Base-by-base conservation (phyloP, 169 alveolate genomes). In the Eimeria sp. region DNA sequence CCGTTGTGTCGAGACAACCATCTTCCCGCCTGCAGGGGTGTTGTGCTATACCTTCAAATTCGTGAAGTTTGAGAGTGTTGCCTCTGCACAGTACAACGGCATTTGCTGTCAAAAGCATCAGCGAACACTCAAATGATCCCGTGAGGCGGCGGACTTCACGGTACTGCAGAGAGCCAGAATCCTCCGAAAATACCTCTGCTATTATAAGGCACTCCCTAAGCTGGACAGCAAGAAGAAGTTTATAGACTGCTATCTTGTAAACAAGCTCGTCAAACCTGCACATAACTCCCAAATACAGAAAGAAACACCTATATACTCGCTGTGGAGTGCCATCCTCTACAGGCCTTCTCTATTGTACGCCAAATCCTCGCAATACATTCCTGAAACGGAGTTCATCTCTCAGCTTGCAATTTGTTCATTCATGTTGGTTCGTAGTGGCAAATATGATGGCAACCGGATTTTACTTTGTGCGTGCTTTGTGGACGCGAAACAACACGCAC, bases 161-260 rank as follows among this genome's bases (percentile, higher is more conserved):
- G 96, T 98, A 98, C 92, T 97, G 98, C 98, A 98, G 96, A 80
- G 97, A 98, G 73, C 97, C 95, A 20, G 98, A 98, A 91, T 97
- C 99, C 22, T 96, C 97, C 18, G 92, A 82, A 34, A 51, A 83
- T 22, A 95, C 97, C 83, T 96, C 96, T 90, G 95, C 95, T 58
- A 97, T 92, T 34, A 97, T 67, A 72, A 97, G 96, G 95, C 97
- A 97, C 78, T 98, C 99, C 34, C 98, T 98, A 72, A 98, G 98
- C 93, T 98, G 98, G 34, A 98, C 99, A 9, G 99, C 99, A 16
- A 99, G 98, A 89, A 98, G 97, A 86, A 98, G 99, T 65, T 98
- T 98, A 91, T 98, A 99, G 22, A 99, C 99, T 1, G 99, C 99
- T 49, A 99, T 98, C 96, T 98, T 98, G 97, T 98, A 98, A 65